Conservation (phyloP, 768 basidiomycete genomes). For the Leccinum boreale region DNA sequence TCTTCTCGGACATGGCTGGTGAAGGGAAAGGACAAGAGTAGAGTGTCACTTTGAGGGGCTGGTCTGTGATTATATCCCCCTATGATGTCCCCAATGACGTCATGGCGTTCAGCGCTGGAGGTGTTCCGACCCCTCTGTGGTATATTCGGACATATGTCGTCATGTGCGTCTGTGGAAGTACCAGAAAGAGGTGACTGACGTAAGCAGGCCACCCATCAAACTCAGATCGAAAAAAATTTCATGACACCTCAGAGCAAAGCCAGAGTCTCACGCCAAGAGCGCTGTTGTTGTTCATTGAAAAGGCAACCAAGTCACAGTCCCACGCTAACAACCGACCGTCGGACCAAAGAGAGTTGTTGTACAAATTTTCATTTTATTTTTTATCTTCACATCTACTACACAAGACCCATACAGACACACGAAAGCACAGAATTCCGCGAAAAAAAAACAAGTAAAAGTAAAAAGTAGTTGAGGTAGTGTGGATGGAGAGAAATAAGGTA, state of each 20-base stretch:
- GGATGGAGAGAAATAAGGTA: constrained; percentile 1
- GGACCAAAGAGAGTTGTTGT: not conserved
- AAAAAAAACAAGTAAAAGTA: not conserved
- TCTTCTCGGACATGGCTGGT: not conserved
- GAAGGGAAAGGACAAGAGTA: not conserved
- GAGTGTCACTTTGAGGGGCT: not conserved
- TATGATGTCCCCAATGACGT: constrained; percentile 13
- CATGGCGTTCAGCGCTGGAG: constrained; percentile 5
- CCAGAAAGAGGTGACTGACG: not conserved
- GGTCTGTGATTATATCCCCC: not conserved
- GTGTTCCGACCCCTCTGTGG: constrained; percentile 2
- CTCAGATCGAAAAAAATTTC: not conserved
- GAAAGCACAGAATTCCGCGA: not conserved
- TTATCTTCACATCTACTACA: constrained; percentile 17
- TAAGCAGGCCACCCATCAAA: not conserved
- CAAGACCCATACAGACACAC: not conserved
- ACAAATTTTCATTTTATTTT: constrained; percentile 7
- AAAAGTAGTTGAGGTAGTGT: not conserved
- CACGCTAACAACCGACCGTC: too few relatives aligned
- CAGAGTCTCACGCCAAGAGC: not conserved
- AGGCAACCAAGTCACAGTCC: not conserved
- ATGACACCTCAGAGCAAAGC: too few relatives aligned
- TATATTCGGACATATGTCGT: constrained; percentile 12
- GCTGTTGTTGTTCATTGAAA: not conserved
- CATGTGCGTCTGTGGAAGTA: constrained; percentile 13